phyloP scores from a whole-genome alignment of 805 yeast genomes.

The Hanseniaspora jakobsenii region DNA sequence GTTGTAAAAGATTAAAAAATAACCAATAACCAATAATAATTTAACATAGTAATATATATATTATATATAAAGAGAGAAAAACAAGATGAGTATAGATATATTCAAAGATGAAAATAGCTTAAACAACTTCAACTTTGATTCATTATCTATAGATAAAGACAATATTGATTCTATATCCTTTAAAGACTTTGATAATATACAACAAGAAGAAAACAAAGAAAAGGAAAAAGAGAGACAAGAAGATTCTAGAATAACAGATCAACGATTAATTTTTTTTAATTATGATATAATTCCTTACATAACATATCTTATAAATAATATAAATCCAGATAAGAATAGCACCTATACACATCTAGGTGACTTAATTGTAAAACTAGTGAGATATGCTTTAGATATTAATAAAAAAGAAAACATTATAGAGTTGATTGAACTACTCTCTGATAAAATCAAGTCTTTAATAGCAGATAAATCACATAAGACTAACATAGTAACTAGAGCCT shows the following conservation, averaged over 20 bases:
- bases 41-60: too few species aligned
- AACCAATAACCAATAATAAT: too few species aligned
- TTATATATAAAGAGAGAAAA: too few species aligned
- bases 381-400: background rate
- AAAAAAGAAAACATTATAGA: background rate
- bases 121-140: too few species aligned
- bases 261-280: background rate
- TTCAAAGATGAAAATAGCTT: background rate
- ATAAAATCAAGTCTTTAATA: constrained; percentile 46
- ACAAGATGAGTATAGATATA: background rate
- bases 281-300: background rate
- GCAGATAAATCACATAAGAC: constrained; percentile 27
- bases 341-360: background rate
- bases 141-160: too few species aligned
- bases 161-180: too few species aligned
- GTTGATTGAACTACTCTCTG: constrained; percentile 29
- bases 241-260: too few species aligned
- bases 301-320: background rate
- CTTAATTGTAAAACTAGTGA: background rate
- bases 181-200: too few species aligned
- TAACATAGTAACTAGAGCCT: constrained; percentile 35
- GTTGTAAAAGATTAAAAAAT: too few species aligned
- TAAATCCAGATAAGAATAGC: background rate
- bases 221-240: too few species aligned
- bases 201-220: too few species aligned